Base-by-base conservation (phyloP, 2,329 filamentous ascomycete genomes). In the Hortaea werneckii region DNA sequence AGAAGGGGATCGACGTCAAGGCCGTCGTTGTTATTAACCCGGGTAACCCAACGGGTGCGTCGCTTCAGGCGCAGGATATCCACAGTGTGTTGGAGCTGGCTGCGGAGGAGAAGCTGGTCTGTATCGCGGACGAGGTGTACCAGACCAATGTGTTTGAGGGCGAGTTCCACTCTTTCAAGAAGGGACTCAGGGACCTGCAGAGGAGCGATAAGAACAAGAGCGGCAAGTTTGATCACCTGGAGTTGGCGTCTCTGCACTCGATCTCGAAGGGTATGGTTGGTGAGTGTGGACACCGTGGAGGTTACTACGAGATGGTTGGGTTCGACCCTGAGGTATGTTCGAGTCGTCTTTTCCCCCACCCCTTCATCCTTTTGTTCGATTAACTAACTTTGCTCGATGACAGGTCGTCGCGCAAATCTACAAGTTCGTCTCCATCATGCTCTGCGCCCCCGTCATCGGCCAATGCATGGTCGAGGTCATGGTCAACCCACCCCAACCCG, bases 211-310 rank as follows among this genome's bases (percentile, higher is more conserved):
- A 69, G 27, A 70, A 83, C 62, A 68, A 75, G 39, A 79, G 83
- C 1, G 85, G 80, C 60, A 82, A 80, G 65, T 96, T 87, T 70
- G 85, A 94, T 67, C 66, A 78, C 56, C 74, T 98, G 49, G 89
- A 96, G 72, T 79, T 98, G 47, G 90, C 83, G 41, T 95, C 87
- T 43, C 75, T 98, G 54, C 90, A 98, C 76, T 90, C 84, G 59
- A 77, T 94, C 46, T 95, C 87, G 64, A 98, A 98, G 78, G 92
- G 92, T 60, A 96, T 98, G 89, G 86, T 95, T 6, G 92, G 92
- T 63, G 92, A 98, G 74, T 98, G 92, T 66, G 92, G 92, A 43
- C 92, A 98, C 73, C 86, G 92, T 53, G 92, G 90, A 57, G 92
- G 92, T 45, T 98, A 94, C 77, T 96, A 96, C 63, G 92, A 98